A percentile compares a stretch with the other conserved stretches of the same genome.
These are phyloP conservation scores for Avena insularis DNA, from an alignment of 176 grass and related monocot genomes.

Conservation along the genomic window DNA sequence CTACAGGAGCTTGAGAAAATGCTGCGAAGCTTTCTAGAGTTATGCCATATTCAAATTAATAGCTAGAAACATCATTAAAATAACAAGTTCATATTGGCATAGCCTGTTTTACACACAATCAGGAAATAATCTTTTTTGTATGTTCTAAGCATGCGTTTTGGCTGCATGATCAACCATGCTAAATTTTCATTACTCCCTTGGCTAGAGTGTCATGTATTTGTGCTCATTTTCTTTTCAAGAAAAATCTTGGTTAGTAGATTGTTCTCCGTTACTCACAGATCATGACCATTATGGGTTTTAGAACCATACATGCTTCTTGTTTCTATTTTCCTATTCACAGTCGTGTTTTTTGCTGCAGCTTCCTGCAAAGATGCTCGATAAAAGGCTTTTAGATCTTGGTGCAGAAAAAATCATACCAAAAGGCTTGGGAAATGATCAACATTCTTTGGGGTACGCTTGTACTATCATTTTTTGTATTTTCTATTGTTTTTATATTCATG, in stretches of 20 bases:
- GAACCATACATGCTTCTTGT: neutral
- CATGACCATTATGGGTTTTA: conserved; percentile 15
- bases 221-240: neutral
- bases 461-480: neutral
- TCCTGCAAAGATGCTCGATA: conserved; percentile 84
- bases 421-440: conserved; percentile 90
- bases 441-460: conserved; percentile 75
- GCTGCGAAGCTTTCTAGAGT: conserved; percentile 14
- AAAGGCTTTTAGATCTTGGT: conserved; percentile 79
- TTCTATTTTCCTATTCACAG: conserved; percentile 31
- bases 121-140: neutral
- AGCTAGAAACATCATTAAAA: neutral
- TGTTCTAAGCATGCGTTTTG: conserved; percentile 7
- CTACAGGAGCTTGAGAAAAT: neutral
- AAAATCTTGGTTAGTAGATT: conserved; percentile 15
- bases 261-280: neutral
- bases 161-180: neutral
- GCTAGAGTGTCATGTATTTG: neutral
- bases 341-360: conserved; percentile 58
- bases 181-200: neutral
- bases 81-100: neutral
- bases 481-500: neutral
- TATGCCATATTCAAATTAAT: conserved; percentile 12
- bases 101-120: neutral
- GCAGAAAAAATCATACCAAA: conserved; percentile 66